Base-by-base conservation (phyloP, 257 asterid species). In the Mentha longifolia region DNA sequence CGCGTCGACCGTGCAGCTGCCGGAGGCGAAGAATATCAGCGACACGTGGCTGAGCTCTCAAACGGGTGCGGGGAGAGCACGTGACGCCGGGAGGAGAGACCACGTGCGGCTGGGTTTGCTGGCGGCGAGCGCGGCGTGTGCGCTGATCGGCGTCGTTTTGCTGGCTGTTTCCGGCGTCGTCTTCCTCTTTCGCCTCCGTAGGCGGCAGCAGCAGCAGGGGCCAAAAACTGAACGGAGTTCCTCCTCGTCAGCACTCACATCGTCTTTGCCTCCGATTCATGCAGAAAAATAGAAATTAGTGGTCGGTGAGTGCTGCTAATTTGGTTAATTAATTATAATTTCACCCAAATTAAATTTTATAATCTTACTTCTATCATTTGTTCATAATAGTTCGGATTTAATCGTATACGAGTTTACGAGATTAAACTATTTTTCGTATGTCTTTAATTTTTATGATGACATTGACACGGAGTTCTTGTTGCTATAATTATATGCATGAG, bases 1-100 rank as follows among this genome's bases (percentile, higher is more conserved):
- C 19, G 78, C 43, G 33, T 58, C 59, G 30, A 19, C 87, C 1
- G 79, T 80, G 64, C 66, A 82, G 78, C 78, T 86, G 47, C 97
- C 98, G 1, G 92, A 84, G 82, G 98, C 92, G 25, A 84, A 78
- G 79, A 89, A 91, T 33, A 61, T 87, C 66, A 68, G 80, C 80
- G 81, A 76, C 78, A 64, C 85, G 51, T 82, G 82, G 91, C 61
- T 86, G 84, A 37, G 68, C 76, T 77, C 64, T 52, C 78, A 76
- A 43, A 65, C 55, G 39, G 72, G 66, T 0, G n/a, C n/a, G n/a
- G 81, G 68, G 52, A 45, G 52, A 25, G 71, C 88, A 35, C 85
- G 79, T 35, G 87, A 55, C 61, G 45, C 0, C 16, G 17, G 74
- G 55, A 73, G 74, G 55, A 73, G 58, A 12, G 72, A 72, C 66